Percentiles rank a stretch among this genome's conserved stretches.
These are phyloP conservation scores for Aleurites moluccanus DNA, from an alignment of 441 rosid genomes.

Conservation along the genomic window DNA sequence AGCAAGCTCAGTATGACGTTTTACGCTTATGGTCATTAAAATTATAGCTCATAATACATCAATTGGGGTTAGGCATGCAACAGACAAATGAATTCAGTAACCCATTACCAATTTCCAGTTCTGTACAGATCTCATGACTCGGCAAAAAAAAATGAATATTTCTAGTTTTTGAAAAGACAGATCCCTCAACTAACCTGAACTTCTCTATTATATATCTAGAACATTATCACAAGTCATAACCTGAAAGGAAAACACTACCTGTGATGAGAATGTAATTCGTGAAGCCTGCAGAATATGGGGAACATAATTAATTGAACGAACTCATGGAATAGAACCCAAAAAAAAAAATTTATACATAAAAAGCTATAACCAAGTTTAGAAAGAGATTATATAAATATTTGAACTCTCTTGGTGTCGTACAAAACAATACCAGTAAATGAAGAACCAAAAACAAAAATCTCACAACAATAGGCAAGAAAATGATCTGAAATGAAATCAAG, in stretches of 20 bases:
- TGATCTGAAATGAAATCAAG: not conserved
- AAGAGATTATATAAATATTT: not conserved
- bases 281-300: conserved; percentile 50
- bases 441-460: not conserved
- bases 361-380: not conserved
- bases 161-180: not conserved
- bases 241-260: conserved; percentile 41
- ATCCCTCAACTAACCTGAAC: conserved; percentile 4
- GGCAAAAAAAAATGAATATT: not conserved
- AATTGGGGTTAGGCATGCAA: not conserved
- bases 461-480: not conserved
- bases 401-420: not conserved
- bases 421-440: not conserved
- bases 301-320: conserved; percentile 14
- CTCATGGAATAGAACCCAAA: conserved; percentile 12
- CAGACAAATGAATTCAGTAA: not conserved
- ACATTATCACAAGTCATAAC: not conserved
- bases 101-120: not conserved
- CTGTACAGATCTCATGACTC: not conserved
- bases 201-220: not conserved
- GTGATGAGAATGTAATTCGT: conserved; percentile 47
- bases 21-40: conserved; percentile 1
- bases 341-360: conserved; percentile 4
- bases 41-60: not conserved
- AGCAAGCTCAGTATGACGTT: conserved; percentile 1